phyloP scores from a whole-genome alignment of 2,329 filamentous ascomycete species.

The Scleromitrula shiraiana region DNA sequence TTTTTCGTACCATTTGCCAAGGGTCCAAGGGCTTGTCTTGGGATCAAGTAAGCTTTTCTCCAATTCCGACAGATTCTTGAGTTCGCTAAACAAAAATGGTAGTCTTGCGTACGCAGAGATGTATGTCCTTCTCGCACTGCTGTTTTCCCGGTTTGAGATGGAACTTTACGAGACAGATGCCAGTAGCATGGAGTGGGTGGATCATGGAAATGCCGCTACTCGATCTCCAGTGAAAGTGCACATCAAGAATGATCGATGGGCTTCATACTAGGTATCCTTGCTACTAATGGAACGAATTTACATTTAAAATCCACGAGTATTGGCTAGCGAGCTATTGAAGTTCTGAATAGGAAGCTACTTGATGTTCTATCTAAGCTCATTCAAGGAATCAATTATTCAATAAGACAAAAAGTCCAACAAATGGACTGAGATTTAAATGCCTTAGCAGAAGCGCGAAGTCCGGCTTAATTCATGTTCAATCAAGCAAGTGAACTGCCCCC shows the following conservation, averaged over 20 bases:
- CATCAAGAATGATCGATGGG: neutral
- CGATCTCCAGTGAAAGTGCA: neutral
- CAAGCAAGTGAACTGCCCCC: no score
- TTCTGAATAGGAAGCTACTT: no score
- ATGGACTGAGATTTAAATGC: no score
- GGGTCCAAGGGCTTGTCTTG: neutral
- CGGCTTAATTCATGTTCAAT: no score
- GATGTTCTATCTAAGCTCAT: no score
- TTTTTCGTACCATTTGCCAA: neutral
- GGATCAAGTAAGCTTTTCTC: neutral
- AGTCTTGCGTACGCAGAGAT: neutral
- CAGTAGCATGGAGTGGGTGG: neutral
- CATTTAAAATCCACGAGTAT: no score
- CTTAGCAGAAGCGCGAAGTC: no score
- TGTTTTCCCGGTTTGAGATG: neutral
- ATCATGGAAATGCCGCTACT: neutral
- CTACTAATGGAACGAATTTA: neutral
- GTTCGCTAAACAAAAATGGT: neutral
- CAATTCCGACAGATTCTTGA: neutral
- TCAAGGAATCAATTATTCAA: no score
- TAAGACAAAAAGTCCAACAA: no score
- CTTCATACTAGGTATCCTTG: neutral
- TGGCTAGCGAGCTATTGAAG: no score
- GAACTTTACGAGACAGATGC: slow-evolving; percentile 1
- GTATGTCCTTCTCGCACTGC: neutral